Percentiles rank a stretch among this genome's conserved stretches.
Conservation (phyloP, 1,139 yeast genomes). For the Candida sanyaensis region DNA sequence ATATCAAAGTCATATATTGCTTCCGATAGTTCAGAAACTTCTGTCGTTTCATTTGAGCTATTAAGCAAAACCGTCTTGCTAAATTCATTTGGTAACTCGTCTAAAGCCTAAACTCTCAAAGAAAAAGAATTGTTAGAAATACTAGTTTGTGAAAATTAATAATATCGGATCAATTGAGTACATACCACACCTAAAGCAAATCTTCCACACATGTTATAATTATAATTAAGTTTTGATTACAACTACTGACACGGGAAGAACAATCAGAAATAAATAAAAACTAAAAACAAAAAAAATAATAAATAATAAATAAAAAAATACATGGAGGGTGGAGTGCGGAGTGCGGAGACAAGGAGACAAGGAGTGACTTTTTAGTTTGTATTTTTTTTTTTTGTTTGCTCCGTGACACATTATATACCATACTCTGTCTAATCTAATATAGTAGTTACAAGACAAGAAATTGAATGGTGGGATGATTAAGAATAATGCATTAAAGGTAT, state of each 20-base stretch:
- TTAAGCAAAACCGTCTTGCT: conserved; percentile 13
- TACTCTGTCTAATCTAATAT: too few relatives aligned
- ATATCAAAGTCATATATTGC: conserved; percentile 6
- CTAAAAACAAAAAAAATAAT: too few relatives aligned
- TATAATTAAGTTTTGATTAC: neutral
- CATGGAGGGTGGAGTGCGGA: too few relatives aligned
- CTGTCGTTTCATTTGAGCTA: conserved; percentile 2
- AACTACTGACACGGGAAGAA: neutral
- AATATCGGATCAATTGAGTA: conserved; percentile 13
- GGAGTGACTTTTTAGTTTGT: too few relatives aligned
- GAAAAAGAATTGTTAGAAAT: too few relatives aligned
- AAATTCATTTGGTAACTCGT: conserved; percentile 34
- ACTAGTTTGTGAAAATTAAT: neutral
- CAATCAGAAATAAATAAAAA: neutral
- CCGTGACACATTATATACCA: too few relatives aligned
- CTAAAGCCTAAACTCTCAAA: conserved; percentile 22
- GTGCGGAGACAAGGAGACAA: too few relatives aligned
- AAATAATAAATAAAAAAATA: too few relatives aligned
- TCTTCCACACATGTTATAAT: conserved; percentile 43
- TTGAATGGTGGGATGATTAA: too few relatives aligned
- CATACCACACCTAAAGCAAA: conserved; percentile 45
- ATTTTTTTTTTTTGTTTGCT: too few relatives aligned
- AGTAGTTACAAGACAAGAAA: too few relatives aligned
- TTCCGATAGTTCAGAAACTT: conserved; percentile 1
- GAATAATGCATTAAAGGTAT: too few relatives aligned